Evolutionary conservation across 2,329 filamentous ascomycete genomes (phyloP).

Genomic region (Dothiorella sarmentorum): DNA sequence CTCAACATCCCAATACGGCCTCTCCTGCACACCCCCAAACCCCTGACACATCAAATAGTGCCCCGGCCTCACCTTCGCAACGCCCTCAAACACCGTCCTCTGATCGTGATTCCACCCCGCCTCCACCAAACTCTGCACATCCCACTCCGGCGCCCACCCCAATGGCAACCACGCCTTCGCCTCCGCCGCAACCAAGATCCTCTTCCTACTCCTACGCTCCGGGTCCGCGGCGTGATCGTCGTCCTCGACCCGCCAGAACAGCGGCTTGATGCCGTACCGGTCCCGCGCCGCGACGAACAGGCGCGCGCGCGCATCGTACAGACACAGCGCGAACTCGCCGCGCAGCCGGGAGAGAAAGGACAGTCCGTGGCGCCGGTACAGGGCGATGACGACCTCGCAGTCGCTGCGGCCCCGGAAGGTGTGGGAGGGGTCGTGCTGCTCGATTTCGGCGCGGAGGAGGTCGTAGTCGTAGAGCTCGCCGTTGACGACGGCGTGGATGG

Average conservation of each 20-base stretch:
- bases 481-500: conserved; percentile 56
- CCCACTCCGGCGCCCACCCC: conserved; percentile 54
- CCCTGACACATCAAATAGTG: conserved; percentile 27
- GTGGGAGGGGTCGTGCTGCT: conserved; percentile 35
- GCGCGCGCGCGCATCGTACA: conserved; percentile 46
- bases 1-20: conserved; percentile 53
- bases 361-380: conserved; percentile 48
- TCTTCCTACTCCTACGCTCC: too few species aligned
- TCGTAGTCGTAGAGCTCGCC: conserved; percentile 59
- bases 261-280: conserved; percentile 56
- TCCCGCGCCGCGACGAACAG: conserved; percentile 50
- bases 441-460: conserved; percentile 38
- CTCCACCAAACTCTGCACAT: conserved; percentile 46
- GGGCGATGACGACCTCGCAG: conserved; percentile 52
- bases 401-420: conserved; percentile 48
- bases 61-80: conserved; percentile 37
- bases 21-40: conserved; percentile 38
- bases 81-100: conserved; percentile 50
- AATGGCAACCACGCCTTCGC: conserved; percentile 53
- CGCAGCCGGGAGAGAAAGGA: conserved; percentile 47
- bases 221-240: too few species aligned
- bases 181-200: conserved; percentile 51
- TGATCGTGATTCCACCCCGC: conserved; percentile 45
- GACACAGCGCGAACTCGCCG: conserved; percentile 54
- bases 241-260: conserved; percentile 48